A percentile compares a stretch with the other conserved stretches of the same genome.
Conservation (phyloP, 148 eudicot genomes). For the Beta vulgaris region DNA sequence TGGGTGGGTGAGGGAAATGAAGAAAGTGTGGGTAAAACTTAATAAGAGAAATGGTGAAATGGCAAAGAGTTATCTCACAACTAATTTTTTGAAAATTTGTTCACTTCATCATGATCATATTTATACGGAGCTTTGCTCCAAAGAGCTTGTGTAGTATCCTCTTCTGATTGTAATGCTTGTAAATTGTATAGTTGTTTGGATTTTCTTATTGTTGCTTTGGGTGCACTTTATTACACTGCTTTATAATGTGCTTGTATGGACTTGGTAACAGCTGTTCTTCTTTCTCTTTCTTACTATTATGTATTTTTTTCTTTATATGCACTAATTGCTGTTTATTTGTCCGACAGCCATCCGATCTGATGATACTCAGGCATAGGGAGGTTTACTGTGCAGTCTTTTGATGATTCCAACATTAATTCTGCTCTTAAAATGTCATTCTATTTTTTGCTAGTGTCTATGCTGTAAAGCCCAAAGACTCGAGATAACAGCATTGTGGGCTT, state of each 20-base stretch:
- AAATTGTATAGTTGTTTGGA: background rate
- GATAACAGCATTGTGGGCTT: background rate
- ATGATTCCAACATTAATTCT: background rate
- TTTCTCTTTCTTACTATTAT: background rate
- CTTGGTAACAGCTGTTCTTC: background rate
- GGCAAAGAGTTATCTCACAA: too few species aligned
- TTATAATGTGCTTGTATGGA: background rate
- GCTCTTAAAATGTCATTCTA: background rate
- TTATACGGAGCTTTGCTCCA: background rate
- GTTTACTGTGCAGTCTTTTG: background rate
- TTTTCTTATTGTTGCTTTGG: background rate
- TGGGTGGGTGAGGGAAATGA: too few species aligned
- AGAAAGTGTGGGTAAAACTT: too few species aligned
- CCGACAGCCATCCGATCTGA: constrained; percentile 16
- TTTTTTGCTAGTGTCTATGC: constrained; percentile 5
- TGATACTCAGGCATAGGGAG: background rate
- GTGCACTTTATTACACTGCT: background rate
- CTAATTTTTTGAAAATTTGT: too few species aligned
- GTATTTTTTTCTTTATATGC: background rate
- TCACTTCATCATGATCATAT: too few species aligned
- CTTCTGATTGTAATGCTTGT: background rate
- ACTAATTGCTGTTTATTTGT: constrained; percentile 9
- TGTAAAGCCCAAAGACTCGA: background rate
- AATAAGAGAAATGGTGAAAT: too few species aligned
- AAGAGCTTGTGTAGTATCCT: background rate